Evolutionary conservation across 148 eudicot species (phyloP), one percentile per base, ranked within the genome.

Genomic region (Cornus florida): DNA sequence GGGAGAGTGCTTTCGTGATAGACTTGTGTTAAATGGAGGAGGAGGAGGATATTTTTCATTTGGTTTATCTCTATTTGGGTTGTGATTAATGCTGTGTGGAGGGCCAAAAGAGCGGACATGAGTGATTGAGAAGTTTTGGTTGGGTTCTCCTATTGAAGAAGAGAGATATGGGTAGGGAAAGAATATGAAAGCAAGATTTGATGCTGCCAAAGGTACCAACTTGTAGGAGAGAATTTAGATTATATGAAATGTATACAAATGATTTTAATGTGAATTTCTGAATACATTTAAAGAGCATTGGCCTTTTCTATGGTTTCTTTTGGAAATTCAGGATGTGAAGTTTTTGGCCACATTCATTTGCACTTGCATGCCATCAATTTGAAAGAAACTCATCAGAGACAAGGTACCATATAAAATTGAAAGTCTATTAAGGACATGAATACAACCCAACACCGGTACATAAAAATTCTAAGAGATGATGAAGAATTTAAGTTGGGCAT

Each of bases 141-240:
- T 71, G 13, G 72, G 79, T 70, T 64, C 79, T 76, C 71, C 5
- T 22, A n/a, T 64, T 56, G 46, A 71, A 41, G 69, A 60, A 71
- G 8, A 33, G 16, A 9, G 20, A 67, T 3, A 28, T 28, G 28
- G 2, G 71, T 43, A 5, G 33, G 2, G 71, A 43, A 13, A 39
- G 71, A 69, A 67, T 69, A 5, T 39, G 73, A 67, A 67, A 24
- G 33, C 69, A 67, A 69, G 71, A n/a, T 33, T 16, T 5, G 7
- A 35, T 69, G 35, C n/a, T 69, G 43, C 46, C 73, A 70, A 39
- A 19, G 38, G 5, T 4, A 35, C 38, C 38, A 35, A 2, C 5
- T 35, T 35, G 38, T 2, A 35, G 38, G 5, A 4, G 57, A 23
- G 53, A 38, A 65, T 64, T 65, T 20, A 70, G n/a, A 23, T 20